Conservation (phyloP, 768 basidiomycete species). For the Mycena vulgaris region DNA sequence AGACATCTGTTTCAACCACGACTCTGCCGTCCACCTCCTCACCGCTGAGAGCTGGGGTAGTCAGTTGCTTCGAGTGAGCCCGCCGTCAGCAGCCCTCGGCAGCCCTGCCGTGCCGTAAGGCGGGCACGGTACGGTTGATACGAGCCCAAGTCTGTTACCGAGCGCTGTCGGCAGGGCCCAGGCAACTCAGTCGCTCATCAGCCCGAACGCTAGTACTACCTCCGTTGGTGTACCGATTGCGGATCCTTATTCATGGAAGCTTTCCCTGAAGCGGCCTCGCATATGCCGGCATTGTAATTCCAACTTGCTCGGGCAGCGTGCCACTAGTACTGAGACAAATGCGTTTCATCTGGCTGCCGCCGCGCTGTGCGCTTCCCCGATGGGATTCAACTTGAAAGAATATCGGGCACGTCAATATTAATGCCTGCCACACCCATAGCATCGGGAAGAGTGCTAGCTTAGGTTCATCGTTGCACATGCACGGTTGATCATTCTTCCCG, state of each 20-base stretch:
- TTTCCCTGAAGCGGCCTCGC: background rate
- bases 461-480: background rate
- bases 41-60: too few species aligned
- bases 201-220: too few species aligned
- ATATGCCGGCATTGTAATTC: background rate
- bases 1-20: too few species aligned
- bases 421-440: background rate
- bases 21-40: too few species aligned
- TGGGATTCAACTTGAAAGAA: background rate
- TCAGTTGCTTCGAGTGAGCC: too few species aligned
- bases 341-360: background rate
- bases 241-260: background rate
- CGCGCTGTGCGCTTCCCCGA: background rate
- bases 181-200: too few species aligned
- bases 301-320: background rate
- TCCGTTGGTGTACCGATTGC: too few species aligned
- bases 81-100: too few species aligned
- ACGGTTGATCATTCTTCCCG: background rate
- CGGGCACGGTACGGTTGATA: too few species aligned
- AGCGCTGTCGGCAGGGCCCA: too few species aligned
- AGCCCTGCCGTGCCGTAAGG: too few species aligned
- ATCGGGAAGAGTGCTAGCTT: background rate
- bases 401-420: background rate
- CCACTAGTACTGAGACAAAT: background rate
- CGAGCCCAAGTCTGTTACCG: too few species aligned